Conservation (phyloP, 2,329 filamentous ascomycete species). For the Didymella keratinophila region DNA sequence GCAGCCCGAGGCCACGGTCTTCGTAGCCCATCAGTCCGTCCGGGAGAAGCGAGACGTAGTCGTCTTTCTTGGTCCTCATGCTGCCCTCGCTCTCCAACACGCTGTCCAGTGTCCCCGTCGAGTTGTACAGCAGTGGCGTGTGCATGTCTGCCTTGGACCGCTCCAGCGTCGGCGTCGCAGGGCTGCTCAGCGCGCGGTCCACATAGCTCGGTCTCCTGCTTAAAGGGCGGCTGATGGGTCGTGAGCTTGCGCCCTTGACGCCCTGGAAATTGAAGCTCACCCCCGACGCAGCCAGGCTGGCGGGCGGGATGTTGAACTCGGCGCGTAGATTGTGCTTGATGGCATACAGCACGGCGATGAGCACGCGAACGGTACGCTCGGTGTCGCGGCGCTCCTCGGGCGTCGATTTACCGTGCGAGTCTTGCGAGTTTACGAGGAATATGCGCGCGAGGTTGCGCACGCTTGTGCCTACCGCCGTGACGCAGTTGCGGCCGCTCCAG, state of each 20-base stretch:
- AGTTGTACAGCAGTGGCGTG: constrained; percentile 33
- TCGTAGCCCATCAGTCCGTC: constrained; percentile 61
- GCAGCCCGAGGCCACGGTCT: constrained; percentile 65
- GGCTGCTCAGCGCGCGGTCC: constrained; percentile 24
- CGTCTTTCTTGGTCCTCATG: constrained; percentile 50
- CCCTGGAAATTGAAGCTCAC: constrained; percentile 24
- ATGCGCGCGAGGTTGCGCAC: constrained; percentile 67
- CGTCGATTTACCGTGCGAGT: constrained; percentile 30
- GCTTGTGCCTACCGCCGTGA: constrained; percentile 65
- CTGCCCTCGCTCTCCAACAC: constrained; percentile 40
- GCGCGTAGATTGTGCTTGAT: constrained; percentile 70
- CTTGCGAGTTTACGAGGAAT: constrained; percentile 59
- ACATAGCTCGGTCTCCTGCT: constrained; percentile 40
- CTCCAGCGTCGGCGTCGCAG: constrained; percentile 17
- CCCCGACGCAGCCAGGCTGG: constrained; percentile 32
- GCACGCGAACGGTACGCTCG: constrained; percentile 65
- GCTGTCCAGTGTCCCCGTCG: constrained; percentile 25
- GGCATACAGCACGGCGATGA: constrained; percentile 69
- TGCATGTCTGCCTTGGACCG: constrained; percentile 14
- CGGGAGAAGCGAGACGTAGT: constrained; percentile 62
- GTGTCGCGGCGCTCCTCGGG: constrained; percentile 61
- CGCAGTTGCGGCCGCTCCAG: constrained; percentile 67
- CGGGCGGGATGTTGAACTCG: constrained; percentile 62
- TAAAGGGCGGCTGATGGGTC: constrained; percentile 20
- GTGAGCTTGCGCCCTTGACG: constrained; percentile 21